Percentiles rank a stretch among this genome's conserved stretches.
These are phyloP conservation scores for Fusarium decemcellulare DNA, from an alignment of 2,329 filamentous ascomycete species.

Conservation along the genomic window DNA sequence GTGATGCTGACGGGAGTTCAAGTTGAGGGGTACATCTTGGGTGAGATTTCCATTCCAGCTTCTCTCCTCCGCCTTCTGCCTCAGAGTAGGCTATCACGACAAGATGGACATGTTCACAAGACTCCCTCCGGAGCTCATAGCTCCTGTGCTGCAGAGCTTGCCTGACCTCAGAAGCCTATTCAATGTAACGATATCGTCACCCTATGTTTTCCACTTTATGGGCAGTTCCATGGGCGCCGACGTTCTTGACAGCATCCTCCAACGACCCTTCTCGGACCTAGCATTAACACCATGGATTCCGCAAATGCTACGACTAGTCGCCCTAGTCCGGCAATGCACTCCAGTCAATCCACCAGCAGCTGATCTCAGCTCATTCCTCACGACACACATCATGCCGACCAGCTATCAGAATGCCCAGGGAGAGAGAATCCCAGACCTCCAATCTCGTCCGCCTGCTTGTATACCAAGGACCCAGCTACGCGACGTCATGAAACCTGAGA, in stretches of 20 bases:
- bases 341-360: not conserved
- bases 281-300: constrained; percentile 26
- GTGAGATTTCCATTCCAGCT: not conserved
- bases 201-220: constrained; percentile 23
- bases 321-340: constrained; percentile 17
- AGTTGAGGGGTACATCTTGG: constrained; percentile 18
- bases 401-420: not conserved
- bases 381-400: constrained; percentile 16
- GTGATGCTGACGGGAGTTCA: constrained; percentile 12
- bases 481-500: not conserved
- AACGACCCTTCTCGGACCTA: constrained; percentile 7
- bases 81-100: not conserved
- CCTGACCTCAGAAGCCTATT: constrained; percentile 22
- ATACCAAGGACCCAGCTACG: constrained; percentile 11
- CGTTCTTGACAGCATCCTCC: constrained; percentile 21
- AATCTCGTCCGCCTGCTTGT: constrained; percentile 2
- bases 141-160: constrained; percentile 13
- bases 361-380: constrained; percentile 10
- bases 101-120: constrained; percentile 28
- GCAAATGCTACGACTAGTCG: constrained; percentile 25
- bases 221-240: constrained; percentile 12
- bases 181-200: constrained; percentile 9
- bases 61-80: not conserved
- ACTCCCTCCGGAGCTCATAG: constrained; percentile 23
- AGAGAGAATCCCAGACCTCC: constrained; percentile 11